phyloP scores from a whole-genome alignment of 1,139 yeast genomes.

The Saccharomycopsis hybrid region DNA sequence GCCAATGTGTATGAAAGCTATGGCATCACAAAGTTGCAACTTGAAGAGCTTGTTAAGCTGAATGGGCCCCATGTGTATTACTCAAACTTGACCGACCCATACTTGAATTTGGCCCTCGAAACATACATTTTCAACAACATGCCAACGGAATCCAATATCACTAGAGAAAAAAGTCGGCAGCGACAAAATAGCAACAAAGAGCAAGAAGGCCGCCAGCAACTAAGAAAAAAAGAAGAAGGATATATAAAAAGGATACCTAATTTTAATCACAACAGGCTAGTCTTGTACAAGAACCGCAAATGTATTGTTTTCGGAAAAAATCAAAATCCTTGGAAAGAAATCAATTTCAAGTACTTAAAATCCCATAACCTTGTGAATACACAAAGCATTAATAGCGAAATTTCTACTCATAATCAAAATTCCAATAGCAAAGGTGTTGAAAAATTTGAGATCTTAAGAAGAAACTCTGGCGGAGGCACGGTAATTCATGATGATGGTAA shows the following conservation, averaged over 20 bases:
- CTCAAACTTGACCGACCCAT: constrained; percentile 48
- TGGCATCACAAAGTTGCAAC: too few species aligned
- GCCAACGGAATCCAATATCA: too few species aligned
- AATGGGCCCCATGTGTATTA: constrained; percentile 14
- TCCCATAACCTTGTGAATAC: background rate
- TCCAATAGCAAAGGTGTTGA: background rate
- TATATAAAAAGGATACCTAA: too few species aligned
- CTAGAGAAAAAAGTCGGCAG: constrained; percentile 20
- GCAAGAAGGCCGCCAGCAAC: constrained; percentile 24
- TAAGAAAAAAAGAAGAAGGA: constrained; percentile 17
- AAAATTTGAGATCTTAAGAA: constrained; percentile 63
- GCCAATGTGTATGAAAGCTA: too few species aligned
- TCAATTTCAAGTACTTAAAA: constrained; percentile 43
- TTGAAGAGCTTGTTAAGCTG: constrained; percentile 1
- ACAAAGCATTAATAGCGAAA: constrained; percentile 16
- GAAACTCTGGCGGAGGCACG: constrained; percentile 94
- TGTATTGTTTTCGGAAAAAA: constrained; percentile 95
- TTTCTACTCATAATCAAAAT: constrained; percentile 6
- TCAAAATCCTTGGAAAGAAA: constrained; percentile 92
- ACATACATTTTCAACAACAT: constrained; percentile 64
- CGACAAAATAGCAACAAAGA: background rate
- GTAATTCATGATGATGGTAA: constrained; percentile 96
- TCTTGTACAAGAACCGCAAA: constrained; percentile 71
- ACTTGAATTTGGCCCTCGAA: constrained; percentile 74
- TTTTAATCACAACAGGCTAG: constrained; percentile 43